These are phyloP conservation scores for Akebia trifoliata DNA, from an alignment of 164 flowering plant species.

Conservation along the genomic window DNA sequence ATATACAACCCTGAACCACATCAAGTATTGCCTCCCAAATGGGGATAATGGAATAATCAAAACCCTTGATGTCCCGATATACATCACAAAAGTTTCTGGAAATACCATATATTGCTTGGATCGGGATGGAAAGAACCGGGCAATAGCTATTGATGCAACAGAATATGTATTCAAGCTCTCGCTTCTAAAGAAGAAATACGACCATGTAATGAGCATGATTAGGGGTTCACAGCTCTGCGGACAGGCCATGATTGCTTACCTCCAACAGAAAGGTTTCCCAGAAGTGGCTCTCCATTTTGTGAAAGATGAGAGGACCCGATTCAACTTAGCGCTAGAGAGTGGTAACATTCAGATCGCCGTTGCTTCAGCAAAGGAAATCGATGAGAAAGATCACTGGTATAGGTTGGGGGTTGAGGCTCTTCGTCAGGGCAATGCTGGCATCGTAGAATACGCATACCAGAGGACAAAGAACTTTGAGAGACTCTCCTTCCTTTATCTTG, in stretches of 20 bases:
- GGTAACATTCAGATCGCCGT: conserved; percentile 41
- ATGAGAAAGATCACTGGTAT: conserved; percentile 44
- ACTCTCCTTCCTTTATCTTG: conserved; percentile 37
- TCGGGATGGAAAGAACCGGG: conserved; percentile 42
- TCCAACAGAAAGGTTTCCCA: conserved; percentile 50
- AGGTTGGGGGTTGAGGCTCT: conserved; percentile 43
- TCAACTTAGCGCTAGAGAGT: conserved; percentile 39
- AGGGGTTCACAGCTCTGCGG: conserved; percentile 44
- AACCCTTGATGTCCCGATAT: conserved; percentile 48
- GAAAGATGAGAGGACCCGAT: conserved; percentile 41
- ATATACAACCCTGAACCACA: conserved; percentile 47
- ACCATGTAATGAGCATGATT: conserved; percentile 55
- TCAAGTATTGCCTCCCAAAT: conserved; percentile 53
- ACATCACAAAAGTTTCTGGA: conserved; percentile 37
- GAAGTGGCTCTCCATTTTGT: conserved; percentile 52
- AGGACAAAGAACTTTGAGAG: conserved; percentile 44
- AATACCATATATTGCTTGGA: conserved; percentile 42
- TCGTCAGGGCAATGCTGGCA: conserved; percentile 41
- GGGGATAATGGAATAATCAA: conserved; percentile 47
- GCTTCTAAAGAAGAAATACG: conserved; percentile 36
- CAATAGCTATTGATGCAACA: conserved; percentile 38
- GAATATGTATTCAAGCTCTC: conserved; percentile 47
- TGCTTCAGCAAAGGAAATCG: conserved; percentile 39
- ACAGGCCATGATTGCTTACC: conserved; percentile 51
- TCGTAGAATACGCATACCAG: conserved; percentile 44